Evolutionary conservation across 2,329 filamentous ascomycete species (phyloP).

Genomic region (Chalaropsis ovoidea): DNA sequence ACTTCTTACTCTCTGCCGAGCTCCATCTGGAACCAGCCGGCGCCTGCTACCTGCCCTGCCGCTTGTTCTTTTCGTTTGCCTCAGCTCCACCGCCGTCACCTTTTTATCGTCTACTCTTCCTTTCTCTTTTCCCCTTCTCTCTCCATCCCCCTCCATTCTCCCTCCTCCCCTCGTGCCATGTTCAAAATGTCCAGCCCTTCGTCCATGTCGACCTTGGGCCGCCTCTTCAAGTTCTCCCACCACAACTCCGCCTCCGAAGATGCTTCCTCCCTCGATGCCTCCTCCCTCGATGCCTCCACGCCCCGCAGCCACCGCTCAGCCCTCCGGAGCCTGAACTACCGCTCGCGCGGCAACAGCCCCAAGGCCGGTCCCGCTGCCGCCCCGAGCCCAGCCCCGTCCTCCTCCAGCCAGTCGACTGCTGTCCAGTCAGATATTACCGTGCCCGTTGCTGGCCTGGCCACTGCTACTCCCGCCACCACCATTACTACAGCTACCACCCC

Average conservation of each 20-base stretch:
- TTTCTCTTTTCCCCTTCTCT: not conserved
- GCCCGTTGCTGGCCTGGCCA: not conserved
- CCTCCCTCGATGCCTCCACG: constrained; percentile 14
- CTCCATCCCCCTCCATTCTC: not conserved
- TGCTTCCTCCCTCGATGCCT: constrained; percentile 7
- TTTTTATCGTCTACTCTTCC: not conserved
- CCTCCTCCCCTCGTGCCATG: not conserved
- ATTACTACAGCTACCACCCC: not conserved
- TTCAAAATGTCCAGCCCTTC: constrained; percentile 12
- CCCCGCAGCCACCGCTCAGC: constrained; percentile 18
- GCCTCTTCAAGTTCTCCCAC: constrained; percentile 14
- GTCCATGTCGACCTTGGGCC: constrained; percentile 10
- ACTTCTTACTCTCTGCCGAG: not conserved
- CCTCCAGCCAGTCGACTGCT: not conserved
- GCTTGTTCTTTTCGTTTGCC: not conserved
- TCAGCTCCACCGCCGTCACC: not conserved
- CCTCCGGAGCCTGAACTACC: constrained; percentile 16
- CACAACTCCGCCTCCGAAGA: constrained; percentile 7
- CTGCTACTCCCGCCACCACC: not conserved
- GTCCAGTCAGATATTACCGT: not conserved
- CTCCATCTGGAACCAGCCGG: not conserved
- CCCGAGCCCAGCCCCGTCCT: not conserved
- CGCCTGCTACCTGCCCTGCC: not conserved
- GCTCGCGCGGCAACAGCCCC: constrained; percentile 4
- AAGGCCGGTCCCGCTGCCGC: not conserved